These are phyloP conservation scores for Colletotrichum caudatum DNA, from an alignment of 2,329 filamentous ascomycete genomes.

Conservation along the genomic window DNA sequence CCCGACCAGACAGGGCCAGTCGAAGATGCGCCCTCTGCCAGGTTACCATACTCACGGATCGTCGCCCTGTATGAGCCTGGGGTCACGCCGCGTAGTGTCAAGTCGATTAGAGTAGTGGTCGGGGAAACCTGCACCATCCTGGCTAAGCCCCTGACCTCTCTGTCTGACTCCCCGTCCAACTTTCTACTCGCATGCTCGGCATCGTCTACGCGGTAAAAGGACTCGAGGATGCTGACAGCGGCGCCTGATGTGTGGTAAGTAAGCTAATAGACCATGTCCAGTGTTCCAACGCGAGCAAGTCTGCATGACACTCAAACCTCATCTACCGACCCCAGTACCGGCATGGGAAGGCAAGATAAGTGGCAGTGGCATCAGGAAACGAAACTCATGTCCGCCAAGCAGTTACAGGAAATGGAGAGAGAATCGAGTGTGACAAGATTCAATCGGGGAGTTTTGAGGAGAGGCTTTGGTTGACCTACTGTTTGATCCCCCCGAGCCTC, in stretches of 20 bases:
- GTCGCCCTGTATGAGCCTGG: conserved; percentile 87
- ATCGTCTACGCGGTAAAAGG: conserved; percentile 65
- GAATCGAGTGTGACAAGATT: background rate
- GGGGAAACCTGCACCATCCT: conserved; percentile 93
- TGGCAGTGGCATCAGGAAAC: conserved; percentile 30
- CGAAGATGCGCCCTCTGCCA: conserved; percentile 84
- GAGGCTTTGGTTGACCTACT: conserved; percentile 66
- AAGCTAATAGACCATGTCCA: conserved; percentile 12
- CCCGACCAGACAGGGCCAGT: conserved; percentile 85
- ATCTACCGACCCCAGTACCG: conserved; percentile 29
- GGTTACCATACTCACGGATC: conserved; percentile 87
- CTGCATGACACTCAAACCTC: conserved; percentile 2
- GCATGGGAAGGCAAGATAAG: conserved; percentile 22
- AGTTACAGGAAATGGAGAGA: conserved; percentile 26
- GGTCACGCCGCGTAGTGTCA: conserved; percentile 85
- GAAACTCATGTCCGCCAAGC: conserved; percentile 35
- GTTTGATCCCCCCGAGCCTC: conserved; percentile 87
- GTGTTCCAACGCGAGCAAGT: conserved; percentile 9
- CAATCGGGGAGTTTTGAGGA: conserved; percentile 12
- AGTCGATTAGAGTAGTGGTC: conserved; percentile 83
- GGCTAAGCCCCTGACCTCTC: conserved; percentile 84
- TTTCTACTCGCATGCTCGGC: conserved; percentile 55
- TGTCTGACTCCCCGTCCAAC: conserved; percentile 53
- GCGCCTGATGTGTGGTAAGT: conserved; percentile 64
- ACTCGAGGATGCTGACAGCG: conserved; percentile 96